These are phyloP conservation scores for Elsinoe ampelina DNA, from an alignment of 2,329 filamentous ascomycete species.

Conservation along the genomic window DNA sequence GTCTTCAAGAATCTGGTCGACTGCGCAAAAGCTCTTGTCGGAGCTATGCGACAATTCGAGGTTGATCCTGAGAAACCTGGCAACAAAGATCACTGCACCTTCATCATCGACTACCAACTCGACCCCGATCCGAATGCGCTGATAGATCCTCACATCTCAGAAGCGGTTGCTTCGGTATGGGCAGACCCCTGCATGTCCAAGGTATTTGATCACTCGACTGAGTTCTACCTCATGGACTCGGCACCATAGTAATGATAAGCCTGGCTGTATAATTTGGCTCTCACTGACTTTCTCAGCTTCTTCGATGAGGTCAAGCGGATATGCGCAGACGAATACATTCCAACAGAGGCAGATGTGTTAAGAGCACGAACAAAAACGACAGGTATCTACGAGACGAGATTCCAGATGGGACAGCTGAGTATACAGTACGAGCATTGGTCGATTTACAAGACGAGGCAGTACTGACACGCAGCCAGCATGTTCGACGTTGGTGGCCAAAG, in stretches of 20 bases:
- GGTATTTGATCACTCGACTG: conserved; percentile 86
- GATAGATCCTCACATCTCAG: conserved; percentile 70
- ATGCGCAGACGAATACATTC: conserved; percentile 73
- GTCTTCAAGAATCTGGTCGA: conserved; percentile 98
- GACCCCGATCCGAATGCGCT: conserved; percentile 82
- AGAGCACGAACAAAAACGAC: conserved; percentile 96
- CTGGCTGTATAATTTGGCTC: neutral
- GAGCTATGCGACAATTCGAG: conserved; percentile 83
- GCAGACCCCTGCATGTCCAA: conserved; percentile 73
- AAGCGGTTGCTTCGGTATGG: conserved; percentile 82
- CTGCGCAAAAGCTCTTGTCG: conserved; percentile 87
- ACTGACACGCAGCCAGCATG: conserved; percentile 57
- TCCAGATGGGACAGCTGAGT: conserved; percentile 96
- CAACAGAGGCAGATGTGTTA: conserved; percentile 88
- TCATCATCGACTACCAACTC: conserved; percentile 76
- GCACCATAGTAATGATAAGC: conserved; percentile 72
- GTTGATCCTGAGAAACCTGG: conserved; percentile 65
- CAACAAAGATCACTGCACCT: conserved; percentile 67
- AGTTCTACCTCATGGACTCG: conserved; percentile 99
- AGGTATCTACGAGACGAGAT: conserved; percentile 96
- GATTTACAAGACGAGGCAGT: conserved; percentile 1
- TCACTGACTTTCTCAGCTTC: conserved; percentile 53
- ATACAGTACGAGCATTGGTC: conserved; percentile 67
- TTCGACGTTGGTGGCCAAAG: conserved; percentile 96
- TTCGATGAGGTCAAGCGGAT: conserved; percentile 89